These are phyloP conservation scores for Yamadazyma blattariae DNA, from an alignment of 1,139 yeast genomes.

Conservation along the genomic window DNA sequence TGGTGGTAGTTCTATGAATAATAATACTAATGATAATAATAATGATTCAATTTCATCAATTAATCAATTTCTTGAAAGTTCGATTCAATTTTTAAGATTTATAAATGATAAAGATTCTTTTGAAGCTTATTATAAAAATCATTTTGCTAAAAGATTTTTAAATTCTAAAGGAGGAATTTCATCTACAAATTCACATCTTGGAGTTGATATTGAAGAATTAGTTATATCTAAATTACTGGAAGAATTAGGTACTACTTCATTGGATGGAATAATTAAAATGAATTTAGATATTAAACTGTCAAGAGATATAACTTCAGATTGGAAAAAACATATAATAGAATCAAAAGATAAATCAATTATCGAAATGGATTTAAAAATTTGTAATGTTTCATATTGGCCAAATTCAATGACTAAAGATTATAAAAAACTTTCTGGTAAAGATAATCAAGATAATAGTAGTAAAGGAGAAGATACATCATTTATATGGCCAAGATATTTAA, in stretches of 20 bases:
- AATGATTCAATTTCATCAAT: constrained; percentile 32
- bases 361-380: constrained; percentile 51
- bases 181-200: constrained; percentile 11
- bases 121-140: constrained; percentile 83
- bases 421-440: constrained; percentile 44
- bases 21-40: not conserved
- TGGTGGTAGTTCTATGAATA: not conserved
- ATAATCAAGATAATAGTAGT: constrained; percentile 11
- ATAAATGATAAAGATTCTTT: constrained; percentile 85
- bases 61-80: constrained; percentile 53
- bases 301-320: constrained; percentile 55
- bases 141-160: constrained; percentile 81
- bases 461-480: constrained; percentile 20
- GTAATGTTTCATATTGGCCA: constrained; percentile 53
- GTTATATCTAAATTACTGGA: constrained; percentile 69
- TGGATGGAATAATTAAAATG: constrained; percentile 86
- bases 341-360: constrained; percentile 19
- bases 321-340: constrained; percentile 29
- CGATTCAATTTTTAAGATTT: constrained; percentile 62
- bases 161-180: constrained; percentile 35
- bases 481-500: constrained; percentile 42
- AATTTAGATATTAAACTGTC: constrained; percentile 76
- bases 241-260: constrained; percentile 78
- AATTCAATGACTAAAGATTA: constrained; percentile 54
- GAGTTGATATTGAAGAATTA: constrained; percentile 63